These are phyloP conservation scores for Helianthus annuus DNA, from an alignment of 129 eudicot species.

Conservation along the genomic window DNA sequence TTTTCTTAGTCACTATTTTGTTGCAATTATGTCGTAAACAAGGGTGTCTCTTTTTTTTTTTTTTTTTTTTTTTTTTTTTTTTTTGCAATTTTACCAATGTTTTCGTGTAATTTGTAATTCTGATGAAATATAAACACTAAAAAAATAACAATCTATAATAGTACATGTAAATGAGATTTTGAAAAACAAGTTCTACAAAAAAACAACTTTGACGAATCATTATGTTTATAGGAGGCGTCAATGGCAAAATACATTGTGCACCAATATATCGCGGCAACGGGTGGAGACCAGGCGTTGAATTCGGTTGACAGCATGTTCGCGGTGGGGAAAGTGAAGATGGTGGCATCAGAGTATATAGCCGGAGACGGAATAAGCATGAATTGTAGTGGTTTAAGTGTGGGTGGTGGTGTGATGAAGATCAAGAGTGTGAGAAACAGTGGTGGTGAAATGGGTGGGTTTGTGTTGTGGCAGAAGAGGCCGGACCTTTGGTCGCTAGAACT, in stretches of 20 bases:
- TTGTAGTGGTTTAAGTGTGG: slow-evolving; percentile 28
- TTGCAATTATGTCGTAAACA: no score
- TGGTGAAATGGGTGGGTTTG: slow-evolving; percentile 90
- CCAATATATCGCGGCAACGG: slow-evolving; percentile 43
- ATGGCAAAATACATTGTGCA: slow-evolving; percentile 2
- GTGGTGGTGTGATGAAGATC: slow-evolving; percentile 48
- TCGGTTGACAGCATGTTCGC: slow-evolving; percentile 77
- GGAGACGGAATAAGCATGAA: slow-evolving; percentile 54
- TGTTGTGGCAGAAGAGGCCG: slow-evolving; percentile 89
- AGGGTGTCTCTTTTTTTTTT: no score
- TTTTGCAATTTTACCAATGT: no score
- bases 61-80: no score
- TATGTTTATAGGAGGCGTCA: not conserved
- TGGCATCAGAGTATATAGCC: slow-evolving; percentile 63
- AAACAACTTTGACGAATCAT: slow-evolving; percentile 55
- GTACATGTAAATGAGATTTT: no score
- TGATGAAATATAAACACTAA: no score
- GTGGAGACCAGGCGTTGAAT: slow-evolving; percentile 73
- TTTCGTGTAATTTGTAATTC: no score
- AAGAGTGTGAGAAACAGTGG: slow-evolving; percentile 54
- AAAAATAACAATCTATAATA: no score
- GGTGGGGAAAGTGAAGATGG: slow-evolving; percentile 90
- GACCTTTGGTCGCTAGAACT: slow-evolving; percentile 87
- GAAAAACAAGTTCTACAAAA: no score
- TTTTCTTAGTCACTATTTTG: no score